Evolutionary conservation across 768 basidiomycete genomes (phyloP).

Genomic region (Steccherinum ochraceum): DNA sequence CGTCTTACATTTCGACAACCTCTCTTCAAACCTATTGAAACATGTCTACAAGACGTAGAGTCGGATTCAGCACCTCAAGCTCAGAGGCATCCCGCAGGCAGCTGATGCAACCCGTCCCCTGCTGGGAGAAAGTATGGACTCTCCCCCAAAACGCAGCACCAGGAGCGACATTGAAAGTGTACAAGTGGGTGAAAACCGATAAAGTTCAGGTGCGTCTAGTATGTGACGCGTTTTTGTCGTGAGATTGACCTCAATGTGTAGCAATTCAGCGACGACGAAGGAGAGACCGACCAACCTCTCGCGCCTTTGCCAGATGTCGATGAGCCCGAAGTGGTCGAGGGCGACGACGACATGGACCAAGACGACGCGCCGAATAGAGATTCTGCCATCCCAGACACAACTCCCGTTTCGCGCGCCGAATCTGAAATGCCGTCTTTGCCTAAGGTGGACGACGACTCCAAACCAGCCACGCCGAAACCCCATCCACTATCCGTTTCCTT

Average conservation of each 20-base stretch:
- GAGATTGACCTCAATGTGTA: slow-evolving; percentile 25
- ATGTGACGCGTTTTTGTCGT: background rate
- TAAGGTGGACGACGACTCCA: slow-evolving; percentile 41
- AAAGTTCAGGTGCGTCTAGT: slow-evolving; percentile 55
- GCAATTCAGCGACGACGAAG: slow-evolving; percentile 89
- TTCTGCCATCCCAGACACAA: slow-evolving; percentile 34
- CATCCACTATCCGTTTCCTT: slow-evolving; percentile 52
- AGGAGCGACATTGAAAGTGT: slow-evolving; percentile 57
- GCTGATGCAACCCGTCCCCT: slow-evolving; percentile 85
- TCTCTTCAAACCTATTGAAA: background rate
- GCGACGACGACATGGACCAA: slow-evolving; percentile 70
- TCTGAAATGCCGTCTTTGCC: slow-evolving; percentile 32
- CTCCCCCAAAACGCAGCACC: slow-evolving; percentile 48
- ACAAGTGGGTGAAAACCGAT: slow-evolving; percentile 78
- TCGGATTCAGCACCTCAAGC: slow-evolving; percentile 69
- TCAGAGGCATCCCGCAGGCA: slow-evolving; percentile 78
- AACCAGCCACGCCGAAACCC: slow-evolving; percentile 63
- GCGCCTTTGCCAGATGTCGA: slow-evolving; percentile 76
- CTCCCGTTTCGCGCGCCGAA: slow-evolving; percentile 26
- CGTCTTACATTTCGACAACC: background rate
- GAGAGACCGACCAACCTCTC: slow-evolving; percentile 70
- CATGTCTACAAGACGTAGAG: slow-evolving; percentile 72
- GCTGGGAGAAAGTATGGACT: slow-evolving; percentile 79
- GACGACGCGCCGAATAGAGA: slow-evolving; percentile 49
- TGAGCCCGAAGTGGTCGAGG: slow-evolving; percentile 70